Percentiles rank a stretch among this genome's conserved stretches.
Evolutionary conservation across 2,329 filamentous ascomycete species (phyloP).

Genomic region (Fusarium mangiferae): DNA sequence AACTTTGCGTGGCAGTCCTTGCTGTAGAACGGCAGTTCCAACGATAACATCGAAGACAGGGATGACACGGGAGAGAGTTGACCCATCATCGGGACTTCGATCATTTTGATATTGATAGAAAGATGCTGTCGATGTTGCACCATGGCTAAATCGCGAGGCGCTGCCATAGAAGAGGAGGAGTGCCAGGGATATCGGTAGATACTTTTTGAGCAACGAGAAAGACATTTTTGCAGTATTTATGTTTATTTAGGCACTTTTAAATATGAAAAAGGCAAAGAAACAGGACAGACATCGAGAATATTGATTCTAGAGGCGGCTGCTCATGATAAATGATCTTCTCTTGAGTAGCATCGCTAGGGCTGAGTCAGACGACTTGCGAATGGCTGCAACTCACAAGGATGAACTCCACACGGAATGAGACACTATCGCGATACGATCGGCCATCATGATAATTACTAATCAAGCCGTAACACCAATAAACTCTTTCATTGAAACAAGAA

Average conservation of each 20-base stretch:
- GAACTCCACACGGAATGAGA: background rate
- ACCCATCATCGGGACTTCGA: slow-evolving; percentile 14
- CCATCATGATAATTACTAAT: background rate
- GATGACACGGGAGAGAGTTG: background rate
- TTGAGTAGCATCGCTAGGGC: background rate
- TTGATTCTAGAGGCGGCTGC: rapidly evolving
- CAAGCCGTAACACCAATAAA: background rate
- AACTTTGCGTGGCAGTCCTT: slow-evolving; percentile 1
- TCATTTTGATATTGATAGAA: slow-evolving; percentile 30
- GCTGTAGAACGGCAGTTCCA: background rate
- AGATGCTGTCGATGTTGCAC: slow-evolving; percentile 9
- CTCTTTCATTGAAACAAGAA: background rate
- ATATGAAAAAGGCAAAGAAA: rapidly evolving
- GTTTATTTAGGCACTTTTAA: rapidly evolving
- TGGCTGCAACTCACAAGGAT: background rate
- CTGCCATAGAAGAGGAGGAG: slow-evolving; percentile 30
- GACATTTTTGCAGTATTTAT: background rate
- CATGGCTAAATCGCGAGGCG: slow-evolving; percentile 27
- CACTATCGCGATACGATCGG: background rate
- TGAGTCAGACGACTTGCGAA: slow-evolving; percentile 5
- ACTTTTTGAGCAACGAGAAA: background rate
- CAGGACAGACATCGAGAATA: rapidly evolving
- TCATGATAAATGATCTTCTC: background rate
- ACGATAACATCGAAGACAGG: slow-evolving; percentile 23
- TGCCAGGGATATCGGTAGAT: slow-evolving; percentile 12